phyloP scores from a whole-genome alignment of 106 monocot species.

The Triglochin maritima region DNA sequence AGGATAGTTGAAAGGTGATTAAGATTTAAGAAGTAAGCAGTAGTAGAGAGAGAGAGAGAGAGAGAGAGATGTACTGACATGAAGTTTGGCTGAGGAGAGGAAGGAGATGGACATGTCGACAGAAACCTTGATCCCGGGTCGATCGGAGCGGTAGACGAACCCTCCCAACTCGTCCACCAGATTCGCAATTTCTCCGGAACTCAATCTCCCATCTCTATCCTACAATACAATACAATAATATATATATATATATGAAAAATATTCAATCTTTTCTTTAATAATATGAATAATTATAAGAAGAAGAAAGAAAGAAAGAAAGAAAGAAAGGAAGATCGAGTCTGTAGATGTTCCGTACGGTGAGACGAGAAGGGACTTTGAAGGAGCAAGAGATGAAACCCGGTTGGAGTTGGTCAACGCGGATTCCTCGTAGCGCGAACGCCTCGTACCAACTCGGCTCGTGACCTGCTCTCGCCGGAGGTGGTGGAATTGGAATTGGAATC shows the following conservation, averaged over 20 bases:
- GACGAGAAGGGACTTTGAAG: constrained; percentile 67
- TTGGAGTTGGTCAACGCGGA: constrained; percentile 45
- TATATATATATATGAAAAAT: neutral
- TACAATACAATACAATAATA: constrained; percentile 7
- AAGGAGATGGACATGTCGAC: constrained; percentile 73
- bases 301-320: neutral
- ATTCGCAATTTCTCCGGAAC: constrained; percentile 54
- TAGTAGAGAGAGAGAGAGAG: no score
- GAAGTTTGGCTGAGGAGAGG: constrained; percentile 34
- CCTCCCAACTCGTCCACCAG: constrained; percentile 74
- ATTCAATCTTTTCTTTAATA: neutral
- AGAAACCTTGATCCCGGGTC: constrained; percentile 48
- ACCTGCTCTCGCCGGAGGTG: constrained; percentile 6
- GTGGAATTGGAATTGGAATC: no score
- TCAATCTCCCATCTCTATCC: constrained; percentile 48
- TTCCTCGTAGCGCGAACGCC: constrained; percentile 49
- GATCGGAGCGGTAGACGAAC: constrained; percentile 29
- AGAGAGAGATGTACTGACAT: no score
- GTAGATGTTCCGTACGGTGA: constrained; percentile 35
- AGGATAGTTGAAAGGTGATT: neutral
- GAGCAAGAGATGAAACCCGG: constrained; percentile 60
- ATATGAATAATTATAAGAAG: neutral
- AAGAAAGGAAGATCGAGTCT: neutral
- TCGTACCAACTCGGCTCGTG: constrained; percentile 53
- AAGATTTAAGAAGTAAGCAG: neutral